Evolutionary conservation across 106 monocot genomes (phyloP).

Genomic region (Triglochin maritima): DNA sequence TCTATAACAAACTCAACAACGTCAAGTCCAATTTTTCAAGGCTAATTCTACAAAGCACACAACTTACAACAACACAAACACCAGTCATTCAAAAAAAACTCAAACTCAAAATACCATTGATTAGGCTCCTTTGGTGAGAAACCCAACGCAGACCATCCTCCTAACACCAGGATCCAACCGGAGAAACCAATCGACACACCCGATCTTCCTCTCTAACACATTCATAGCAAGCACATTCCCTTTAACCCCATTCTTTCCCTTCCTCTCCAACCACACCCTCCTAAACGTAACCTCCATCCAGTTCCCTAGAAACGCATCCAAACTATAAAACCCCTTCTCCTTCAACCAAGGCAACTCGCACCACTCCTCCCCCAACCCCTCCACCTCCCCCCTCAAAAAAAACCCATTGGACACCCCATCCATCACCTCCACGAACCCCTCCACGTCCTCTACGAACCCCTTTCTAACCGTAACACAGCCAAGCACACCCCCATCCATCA

Average conservation of each 20-base stretch:
- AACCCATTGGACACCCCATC: slow-evolving; percentile 9
- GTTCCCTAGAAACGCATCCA: slow-evolving; percentile 70
- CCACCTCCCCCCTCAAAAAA: slow-evolving; percentile 8
- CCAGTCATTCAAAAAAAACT: slow-evolving; percentile 8
- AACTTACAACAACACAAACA: slow-evolving; percentile 12
- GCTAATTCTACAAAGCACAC: too few relatives aligned
- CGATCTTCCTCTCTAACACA: slow-evolving; percentile 84
- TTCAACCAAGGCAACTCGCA: slow-evolving; percentile 6
- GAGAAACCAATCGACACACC: slow-evolving; percentile 84
- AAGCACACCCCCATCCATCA: background rate
- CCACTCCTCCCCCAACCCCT: background rate
- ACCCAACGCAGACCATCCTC: slow-evolving; percentile 25
- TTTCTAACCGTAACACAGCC: slow-evolving; percentile 54
- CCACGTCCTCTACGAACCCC: slow-evolving; percentile 43
- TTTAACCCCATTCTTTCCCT: slow-evolving; percentile 39
- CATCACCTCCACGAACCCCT: slow-evolving; percentile 68
- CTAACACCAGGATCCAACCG: slow-evolving; percentile 37
- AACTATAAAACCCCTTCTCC: slow-evolving; percentile 64
- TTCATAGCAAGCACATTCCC: slow-evolving; percentile 34
- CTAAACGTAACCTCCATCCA: slow-evolving; percentile 63
- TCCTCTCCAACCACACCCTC: slow-evolving; percentile 40
- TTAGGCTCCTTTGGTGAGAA: slow-evolving; percentile 45
- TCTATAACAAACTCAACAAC: too few relatives aligned
- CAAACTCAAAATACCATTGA: slow-evolving; percentile 36
- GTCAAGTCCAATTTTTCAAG: too few relatives aligned